These are phyloP conservation scores for Aquanectria penicillioides DNA, from an alignment of 2,329 filamentous ascomycete genomes.

Conservation along the genomic window DNA sequence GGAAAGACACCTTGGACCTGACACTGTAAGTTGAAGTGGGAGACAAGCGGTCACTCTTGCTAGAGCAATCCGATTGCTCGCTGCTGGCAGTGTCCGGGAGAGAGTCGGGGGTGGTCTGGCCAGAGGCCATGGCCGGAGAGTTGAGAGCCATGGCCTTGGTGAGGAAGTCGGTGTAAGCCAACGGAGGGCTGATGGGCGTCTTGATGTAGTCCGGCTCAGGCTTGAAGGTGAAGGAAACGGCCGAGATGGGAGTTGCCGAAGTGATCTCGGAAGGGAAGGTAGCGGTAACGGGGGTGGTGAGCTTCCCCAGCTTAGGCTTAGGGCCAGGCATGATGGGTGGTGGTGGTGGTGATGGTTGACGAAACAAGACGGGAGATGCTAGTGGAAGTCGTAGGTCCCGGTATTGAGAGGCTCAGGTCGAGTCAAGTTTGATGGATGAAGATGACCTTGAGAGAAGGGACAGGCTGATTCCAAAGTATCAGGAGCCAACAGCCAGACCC, in stretches of 20 bases:
- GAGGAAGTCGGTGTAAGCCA: slow-evolving; percentile 92
- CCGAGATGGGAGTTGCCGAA: slow-evolving; percentile 74
- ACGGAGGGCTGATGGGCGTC: slow-evolving; percentile 91
- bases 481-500: slow-evolving; percentile 38
- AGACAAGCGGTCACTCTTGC: slow-evolving; percentile 63
- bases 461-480: slow-evolving; percentile 29
- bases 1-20: slow-evolving; percentile 41
- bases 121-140: slow-evolving; percentile 70
- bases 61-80: slow-evolving; percentile 65
- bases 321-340: slow-evolving; percentile 58
- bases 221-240: slow-evolving; percentile 51
- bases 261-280: slow-evolving; percentile 70
- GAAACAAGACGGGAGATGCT: slow-evolving; percentile 11
- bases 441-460: slow-evolving; percentile 2
- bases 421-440: too few relatives aligned
- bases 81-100: slow-evolving; percentile 66
- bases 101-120: slow-evolving; percentile 59
- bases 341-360: slow-evolving; percentile 17
- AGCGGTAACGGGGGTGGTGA: slow-evolving; percentile 70
- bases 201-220: slow-evolving; percentile 70
- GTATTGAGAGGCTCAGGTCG: slow-evolving; percentile 24
- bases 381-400: slow-evolving; percentile 6
- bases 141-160: slow-evolving; percentile 79
- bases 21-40: slow-evolving; percentile 55
- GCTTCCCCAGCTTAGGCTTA: slow-evolving; percentile 70